Evolutionary conservation across 345 rosid genomes (phyloP).

Genomic region (Linum usitatissimum): DNA sequence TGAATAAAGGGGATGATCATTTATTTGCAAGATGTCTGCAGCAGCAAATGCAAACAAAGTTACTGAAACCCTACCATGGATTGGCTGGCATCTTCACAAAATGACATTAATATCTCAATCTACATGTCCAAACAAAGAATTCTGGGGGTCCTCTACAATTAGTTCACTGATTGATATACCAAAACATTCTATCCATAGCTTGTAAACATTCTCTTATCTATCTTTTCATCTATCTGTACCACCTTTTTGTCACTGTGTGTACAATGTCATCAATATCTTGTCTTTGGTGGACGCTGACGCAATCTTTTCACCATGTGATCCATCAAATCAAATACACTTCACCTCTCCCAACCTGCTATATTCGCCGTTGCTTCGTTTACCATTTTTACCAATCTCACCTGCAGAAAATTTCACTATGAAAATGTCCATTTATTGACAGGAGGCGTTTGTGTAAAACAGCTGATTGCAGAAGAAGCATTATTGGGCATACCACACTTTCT

Average conservation of each 20-base stretch:
- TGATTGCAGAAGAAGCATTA: background rate
- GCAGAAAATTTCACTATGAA: background rate
- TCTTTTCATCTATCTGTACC: conserved; percentile 14
- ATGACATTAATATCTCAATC: conserved; percentile 9
- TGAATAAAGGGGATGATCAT: too few relatives aligned
- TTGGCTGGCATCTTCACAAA: too few relatives aligned
- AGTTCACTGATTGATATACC: background rate
- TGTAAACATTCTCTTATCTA: background rate
- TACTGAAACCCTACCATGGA: too few relatives aligned
- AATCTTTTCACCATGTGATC: too few relatives aligned
- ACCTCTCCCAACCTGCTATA: conserved; percentile 52
- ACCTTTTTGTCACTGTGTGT: conserved; percentile 12
- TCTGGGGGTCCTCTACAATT: background rate
- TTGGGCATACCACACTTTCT: conserved; percentile 81
- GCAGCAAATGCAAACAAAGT: too few relatives aligned
- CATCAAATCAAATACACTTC: conserved; percentile 10
- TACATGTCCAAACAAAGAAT: conserved; percentile 13
- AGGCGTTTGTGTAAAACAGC: background rate
- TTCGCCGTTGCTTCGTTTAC: conserved; percentile 66
- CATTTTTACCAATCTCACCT: conserved; percentile 58
- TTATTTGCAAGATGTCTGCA: too few relatives aligned
- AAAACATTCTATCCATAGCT: conserved; percentile 8
- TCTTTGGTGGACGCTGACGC: too few relatives aligned
- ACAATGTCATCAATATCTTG: background rate
- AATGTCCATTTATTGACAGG: too few relatives aligned